These are phyloP conservation scores for Phytophthora boehmeriae DNA, from an alignment of 352 stramenopile genomes.

Conservation along the genomic window DNA sequence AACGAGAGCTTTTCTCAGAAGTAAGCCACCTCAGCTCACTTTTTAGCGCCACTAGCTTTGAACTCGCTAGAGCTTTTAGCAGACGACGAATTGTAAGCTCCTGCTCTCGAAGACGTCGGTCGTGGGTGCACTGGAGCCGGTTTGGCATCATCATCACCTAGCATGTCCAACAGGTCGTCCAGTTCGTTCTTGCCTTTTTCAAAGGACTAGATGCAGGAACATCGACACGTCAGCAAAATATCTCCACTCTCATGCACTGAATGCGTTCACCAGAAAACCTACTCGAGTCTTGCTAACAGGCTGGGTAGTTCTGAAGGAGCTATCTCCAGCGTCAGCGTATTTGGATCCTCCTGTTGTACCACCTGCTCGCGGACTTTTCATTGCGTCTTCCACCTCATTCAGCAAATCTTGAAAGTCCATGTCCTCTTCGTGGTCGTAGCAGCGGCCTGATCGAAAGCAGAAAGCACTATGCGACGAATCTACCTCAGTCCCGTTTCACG, in stretches of 20 bases:
- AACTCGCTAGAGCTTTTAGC: constrained; percentile 32
- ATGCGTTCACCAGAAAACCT: neutral
- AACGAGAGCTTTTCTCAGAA: neutral
- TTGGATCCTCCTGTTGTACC: constrained; percentile 14
- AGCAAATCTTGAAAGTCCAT: constrained; percentile 83
- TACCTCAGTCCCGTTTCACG: constrained; percentile 12
- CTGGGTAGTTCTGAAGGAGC: constrained; percentile 12
- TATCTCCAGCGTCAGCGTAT: constrained; percentile 8
- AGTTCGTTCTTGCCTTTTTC: constrained; percentile 54
- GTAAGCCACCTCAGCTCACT: constrained; percentile 31
- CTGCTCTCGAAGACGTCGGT: constrained; percentile 17
- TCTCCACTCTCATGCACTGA: too few species aligned
- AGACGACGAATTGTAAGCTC: constrained; percentile 17
- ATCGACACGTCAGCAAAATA: neutral
- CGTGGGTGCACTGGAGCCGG: constrained; percentile 39
- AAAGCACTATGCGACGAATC: constrained; percentile 1
- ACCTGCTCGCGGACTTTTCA: constrained; percentile 40
- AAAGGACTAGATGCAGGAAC: neutral
- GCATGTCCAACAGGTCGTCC: constrained; percentile 78
- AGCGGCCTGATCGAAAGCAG: neutral
- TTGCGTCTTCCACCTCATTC: constrained; percentile 72
- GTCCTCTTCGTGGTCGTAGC: neutral
- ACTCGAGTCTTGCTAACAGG: constrained; percentile 23
- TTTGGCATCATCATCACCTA: constrained; percentile 49
- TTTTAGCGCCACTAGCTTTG: constrained; percentile 60